These are phyloP conservation scores for Pseudogymnoascus sp. DNA, from an alignment of 2,329 filamentous ascomycete genomes.

Conservation along the genomic window DNA sequence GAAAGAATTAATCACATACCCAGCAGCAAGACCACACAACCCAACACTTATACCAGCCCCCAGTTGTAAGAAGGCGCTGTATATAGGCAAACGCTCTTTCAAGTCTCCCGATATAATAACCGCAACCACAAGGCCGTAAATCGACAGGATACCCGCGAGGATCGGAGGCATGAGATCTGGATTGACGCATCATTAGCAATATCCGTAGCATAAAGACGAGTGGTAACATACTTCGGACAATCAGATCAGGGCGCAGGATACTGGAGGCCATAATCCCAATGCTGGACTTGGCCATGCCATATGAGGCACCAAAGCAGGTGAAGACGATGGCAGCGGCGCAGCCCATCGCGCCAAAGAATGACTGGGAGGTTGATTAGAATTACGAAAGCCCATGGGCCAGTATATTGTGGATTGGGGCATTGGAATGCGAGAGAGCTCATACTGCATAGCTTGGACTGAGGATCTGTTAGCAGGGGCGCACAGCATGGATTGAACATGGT, in stretches of 20 bases:
- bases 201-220: not conserved
- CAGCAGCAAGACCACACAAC: conserved; percentile 32
- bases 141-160: conserved; percentile 99
- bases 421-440: not conserved
- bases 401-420: not conserved
- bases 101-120: conserved; percentile 73
- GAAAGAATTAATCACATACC: not conserved
- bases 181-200: conserved; percentile 6
- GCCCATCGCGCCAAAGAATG: conserved; percentile 94
- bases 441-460: conserved; percentile 10
- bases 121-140: conserved; percentile 82
- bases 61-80: conserved; percentile 72
- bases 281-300: conserved; percentile 96
- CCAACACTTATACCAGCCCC: conserved; percentile 73
- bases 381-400: not conserved
- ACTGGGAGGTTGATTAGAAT: conserved; percentile 30
- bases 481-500: not conserved
- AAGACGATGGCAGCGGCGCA: conserved; percentile 88
- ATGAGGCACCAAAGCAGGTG: conserved; percentile 75
- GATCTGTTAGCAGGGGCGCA: not conserved
- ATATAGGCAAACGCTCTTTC: conserved; percentile 59
- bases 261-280: conserved; percentile 95
- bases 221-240: conserved; percentile 79
- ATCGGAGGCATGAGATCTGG: conserved; percentile 97
- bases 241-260: conserved; percentile 91